A percentile compares a stretch with the other conserved stretches of the same genome.
Conservation (phyloP, 306 rosid species). For the Castanopsis chinensis region DNA sequence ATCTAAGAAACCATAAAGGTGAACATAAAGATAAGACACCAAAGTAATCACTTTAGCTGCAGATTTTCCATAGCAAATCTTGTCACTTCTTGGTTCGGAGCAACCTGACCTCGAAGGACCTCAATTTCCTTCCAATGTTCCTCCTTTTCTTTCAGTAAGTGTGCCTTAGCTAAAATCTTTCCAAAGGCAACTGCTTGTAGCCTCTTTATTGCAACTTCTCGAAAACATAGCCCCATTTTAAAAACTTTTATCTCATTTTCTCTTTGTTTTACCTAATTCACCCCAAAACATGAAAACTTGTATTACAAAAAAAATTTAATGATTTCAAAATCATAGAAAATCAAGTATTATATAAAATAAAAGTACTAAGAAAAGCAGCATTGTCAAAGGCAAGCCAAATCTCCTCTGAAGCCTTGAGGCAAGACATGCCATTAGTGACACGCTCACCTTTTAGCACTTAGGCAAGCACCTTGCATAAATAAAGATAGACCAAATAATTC, state of each 20-base stretch:
- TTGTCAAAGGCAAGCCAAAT: too few relatives aligned
- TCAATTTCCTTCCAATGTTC: conserved; percentile 89
- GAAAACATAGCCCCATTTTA: conserved; percentile 90
- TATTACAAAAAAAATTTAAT: conserved; percentile 2
- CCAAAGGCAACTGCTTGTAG: conserved; percentile 82
- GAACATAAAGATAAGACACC: not conserved
- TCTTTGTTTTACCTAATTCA: conserved; percentile 90
- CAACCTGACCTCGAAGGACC: conserved; percentile 74
- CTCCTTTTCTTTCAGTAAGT: conserved; percentile 84
- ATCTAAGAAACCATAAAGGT: not conserved
- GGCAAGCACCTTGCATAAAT: too few relatives aligned
- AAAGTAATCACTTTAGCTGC: conserved; percentile 48
- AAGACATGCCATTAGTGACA: too few relatives aligned
- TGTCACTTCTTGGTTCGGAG: conserved; percentile 90
- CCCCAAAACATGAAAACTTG: conserved; percentile 26
- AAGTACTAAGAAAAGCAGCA: too few relatives aligned
- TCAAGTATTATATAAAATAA: not conserved
- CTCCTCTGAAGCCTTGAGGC: too few relatives aligned
- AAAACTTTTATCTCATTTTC: conserved; percentile 90
- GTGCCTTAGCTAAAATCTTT: conserved; percentile 87
- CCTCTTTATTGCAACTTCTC: conserved; percentile 93
- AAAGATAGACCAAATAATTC: too few relatives aligned
- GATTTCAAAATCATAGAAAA: not conserved
- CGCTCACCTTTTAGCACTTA: too few relatives aligned
- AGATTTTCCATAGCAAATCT: conserved; percentile 99